Conservation (phyloP, 805 yeast genomes). For the Wickerhamiella azymoides region DNA sequence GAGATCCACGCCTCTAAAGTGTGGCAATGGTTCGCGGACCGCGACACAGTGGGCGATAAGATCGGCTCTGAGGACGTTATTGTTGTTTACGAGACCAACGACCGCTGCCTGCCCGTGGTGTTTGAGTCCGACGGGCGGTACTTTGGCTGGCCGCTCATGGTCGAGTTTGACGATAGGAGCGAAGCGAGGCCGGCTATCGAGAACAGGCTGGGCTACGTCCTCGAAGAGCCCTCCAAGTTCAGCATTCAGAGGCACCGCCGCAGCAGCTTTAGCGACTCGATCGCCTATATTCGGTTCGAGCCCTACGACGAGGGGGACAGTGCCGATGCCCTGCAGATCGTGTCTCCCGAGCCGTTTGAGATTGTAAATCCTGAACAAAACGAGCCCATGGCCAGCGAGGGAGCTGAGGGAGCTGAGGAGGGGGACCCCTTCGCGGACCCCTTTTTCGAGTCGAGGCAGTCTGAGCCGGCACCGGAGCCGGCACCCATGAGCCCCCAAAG, state of each 20-base stretch:
- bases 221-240: neutral
- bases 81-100: constrained; percentile 41
- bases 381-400: too few relatives aligned
- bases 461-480: too few relatives aligned
- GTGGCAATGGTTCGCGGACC: constrained; percentile 52
- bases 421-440: too few relatives aligned
- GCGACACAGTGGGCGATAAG: constrained; percentile 45
- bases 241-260: neutral
- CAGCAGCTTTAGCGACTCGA: neutral
- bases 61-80: constrained; percentile 50
- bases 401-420: too few relatives aligned
- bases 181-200: constrained; percentile 6
- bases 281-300: neutral
- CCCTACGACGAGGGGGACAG: neutral
- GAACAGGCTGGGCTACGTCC: neutral
- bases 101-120: neutral
- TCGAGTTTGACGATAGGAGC: constrained; percentile 38
- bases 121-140: constrained; percentile 19
- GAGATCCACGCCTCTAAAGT: constrained; percentile 58
- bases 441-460: too few relatives aligned
- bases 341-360: neutral
- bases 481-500: too few relatives aligned
- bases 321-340: neutral
- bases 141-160: constrained; percentile 68
- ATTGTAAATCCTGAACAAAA: neutral